Base-by-base conservation (phyloP, 1,284 basidiomycete genomes). In the Cronartium ribicola region DNA sequence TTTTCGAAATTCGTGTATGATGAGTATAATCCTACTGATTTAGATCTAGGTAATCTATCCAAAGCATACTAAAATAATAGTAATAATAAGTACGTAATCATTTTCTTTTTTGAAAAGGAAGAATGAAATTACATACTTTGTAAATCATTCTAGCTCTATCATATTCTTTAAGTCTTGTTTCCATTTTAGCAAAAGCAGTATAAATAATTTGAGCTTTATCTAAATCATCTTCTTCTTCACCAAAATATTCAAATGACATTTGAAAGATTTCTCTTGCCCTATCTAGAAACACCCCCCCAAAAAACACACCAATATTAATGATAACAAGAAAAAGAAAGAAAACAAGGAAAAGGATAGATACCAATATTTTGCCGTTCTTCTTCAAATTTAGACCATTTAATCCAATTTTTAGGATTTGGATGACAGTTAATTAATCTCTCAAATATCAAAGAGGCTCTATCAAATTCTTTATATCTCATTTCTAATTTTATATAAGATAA, bases 1-100 rank as follows among this genome's bases (percentile, higher is more conserved):
- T 98, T 98, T 84, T 98, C 96, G 78, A 98, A 98, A 80, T 92
- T 92, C 22, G 94, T 96, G 81, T 96, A 98, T 4, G 91, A 87
- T 13, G 92, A 87, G 80, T 94, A 95, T 44, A 95, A 84, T 20
- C 86, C 86, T 1, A 87, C 88, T 14, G 92, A 94, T 82, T 95
- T 97, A 43, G 92, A 91, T 20, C 93, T 86, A 3, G 95, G 92
- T 46, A 98, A 85, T 22, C 94, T 87, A 37, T 91, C 89, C 7
- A 99, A 84, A 17, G 94, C 95, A 81, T 98, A 98, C 92, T 92
- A 77, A 22, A 36, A 46, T 40, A 7, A 22, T 67, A 29, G 37
- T n/a, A 36, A 36, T 14, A 13, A 76, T 46, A 63, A 68, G 11
- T 46, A 43, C 20, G 36, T 43, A 5, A 43, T 11, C 39, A 43